Evolutionary conservation across 2,329 filamentous ascomycete genomes (phyloP).

Genomic region (Fonsecaea monophora): DNA sequence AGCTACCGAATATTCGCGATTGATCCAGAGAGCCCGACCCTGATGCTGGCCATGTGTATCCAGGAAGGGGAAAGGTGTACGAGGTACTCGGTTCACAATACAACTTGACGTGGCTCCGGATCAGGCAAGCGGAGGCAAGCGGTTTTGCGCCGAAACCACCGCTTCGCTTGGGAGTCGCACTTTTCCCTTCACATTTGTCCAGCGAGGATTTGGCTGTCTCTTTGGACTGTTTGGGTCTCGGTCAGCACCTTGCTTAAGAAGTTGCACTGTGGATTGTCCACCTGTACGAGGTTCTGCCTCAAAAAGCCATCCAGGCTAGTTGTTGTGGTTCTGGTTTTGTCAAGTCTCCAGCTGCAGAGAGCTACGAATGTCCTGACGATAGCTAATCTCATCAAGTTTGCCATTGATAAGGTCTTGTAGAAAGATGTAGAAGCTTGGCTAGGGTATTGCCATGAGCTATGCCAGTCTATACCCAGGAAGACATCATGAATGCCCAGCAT

Average conservation of each 20-base stretch:
- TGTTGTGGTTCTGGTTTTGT: neutral
- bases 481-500: neutral
- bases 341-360: neutral
- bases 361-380: neutral
- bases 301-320: too few relatives aligned
- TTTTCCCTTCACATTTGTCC: neutral
- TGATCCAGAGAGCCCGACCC: neutral
- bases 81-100: neutral
- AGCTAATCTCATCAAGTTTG: neutral
- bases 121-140: neutral
- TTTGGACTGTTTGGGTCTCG: neutral
- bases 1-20: neutral
- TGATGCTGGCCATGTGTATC: neutral
- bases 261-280: neutral
- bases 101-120: neutral
- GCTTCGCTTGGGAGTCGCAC: neutral
- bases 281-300: too few relatives aligned
- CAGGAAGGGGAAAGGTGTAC: neutral
- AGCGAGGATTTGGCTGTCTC: neutral
- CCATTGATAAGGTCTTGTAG: neutral
- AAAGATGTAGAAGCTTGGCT: neutral
- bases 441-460: neutral
- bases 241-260: neutral
- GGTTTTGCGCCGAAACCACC: neutral
- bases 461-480: neutral